A percentile compares a stretch with the other conserved stretches of the same genome.
Evolutionary conservation across 78 protist genomes (phyloP).

Genomic region (Chrysochromulina tobinii): DNA sequence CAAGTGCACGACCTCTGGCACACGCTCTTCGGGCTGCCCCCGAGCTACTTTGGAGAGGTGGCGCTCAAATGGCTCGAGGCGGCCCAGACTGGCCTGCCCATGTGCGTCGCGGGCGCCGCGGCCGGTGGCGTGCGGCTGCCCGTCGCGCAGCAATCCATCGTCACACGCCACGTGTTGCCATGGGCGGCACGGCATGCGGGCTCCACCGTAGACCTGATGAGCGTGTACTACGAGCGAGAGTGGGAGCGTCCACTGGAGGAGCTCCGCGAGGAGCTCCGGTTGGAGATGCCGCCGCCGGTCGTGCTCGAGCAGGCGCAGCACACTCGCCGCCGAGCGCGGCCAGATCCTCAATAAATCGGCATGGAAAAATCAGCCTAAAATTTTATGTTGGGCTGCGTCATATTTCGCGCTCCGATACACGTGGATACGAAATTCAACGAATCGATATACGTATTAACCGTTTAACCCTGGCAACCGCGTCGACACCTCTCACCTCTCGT

Average conservation of each 20-base stretch:
- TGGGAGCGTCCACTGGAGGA: neutral
- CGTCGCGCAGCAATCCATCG: neutral
- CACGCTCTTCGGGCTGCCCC: conserved; percentile 59
- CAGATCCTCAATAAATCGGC: too few species aligned
- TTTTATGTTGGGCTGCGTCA: too few species aligned
- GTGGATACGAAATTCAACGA: too few species aligned
- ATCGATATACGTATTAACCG: too few species aligned
- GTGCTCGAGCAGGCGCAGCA: too few species aligned
- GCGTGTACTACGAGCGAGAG: conserved; percentile 4
- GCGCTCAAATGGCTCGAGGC: conserved; percentile 76
- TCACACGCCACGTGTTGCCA: neutral
- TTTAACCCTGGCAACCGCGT: too few species aligned
- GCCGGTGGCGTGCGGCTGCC: neutral
- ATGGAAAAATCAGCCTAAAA: too few species aligned
- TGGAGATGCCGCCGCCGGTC: too few species aligned
- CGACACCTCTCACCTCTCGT: too few species aligned
- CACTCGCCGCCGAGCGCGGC: too few species aligned
- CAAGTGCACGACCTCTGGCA: conserved; percentile 74
- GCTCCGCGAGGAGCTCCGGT: neutral
- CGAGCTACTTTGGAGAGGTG: conserved; percentile 65
- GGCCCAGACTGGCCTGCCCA: conserved; percentile 62
- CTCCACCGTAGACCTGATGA: neutral
- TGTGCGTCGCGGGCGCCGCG: neutral
- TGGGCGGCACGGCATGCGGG: neutral
- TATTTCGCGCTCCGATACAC: too few species aligned